These are phyloP conservation scores for Acanthamoeba rhysodes DNA, from an alignment of 208 protist genomes.

Conservation along the genomic window DNA sequence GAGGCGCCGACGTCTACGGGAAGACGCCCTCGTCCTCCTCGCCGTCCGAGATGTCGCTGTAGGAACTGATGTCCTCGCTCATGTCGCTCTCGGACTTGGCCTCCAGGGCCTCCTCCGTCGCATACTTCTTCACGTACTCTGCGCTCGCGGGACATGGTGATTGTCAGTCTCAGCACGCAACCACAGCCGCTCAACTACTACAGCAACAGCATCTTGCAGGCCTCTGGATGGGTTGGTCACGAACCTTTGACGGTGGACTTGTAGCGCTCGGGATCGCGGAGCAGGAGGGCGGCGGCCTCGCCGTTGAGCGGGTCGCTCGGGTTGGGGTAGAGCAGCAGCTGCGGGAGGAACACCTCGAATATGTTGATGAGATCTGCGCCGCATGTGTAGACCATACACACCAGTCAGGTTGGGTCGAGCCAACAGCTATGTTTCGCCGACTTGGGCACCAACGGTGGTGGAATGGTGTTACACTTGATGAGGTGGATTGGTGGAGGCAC, in stretches of 20 bases:
- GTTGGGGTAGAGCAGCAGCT: slow-evolving; percentile 99
- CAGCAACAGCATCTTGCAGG: no score
- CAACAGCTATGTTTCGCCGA: no score
- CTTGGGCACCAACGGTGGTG: no score
- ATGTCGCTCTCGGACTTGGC: no score
- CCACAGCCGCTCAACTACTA: no score
- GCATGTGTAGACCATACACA: not conserved
- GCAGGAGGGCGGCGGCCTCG: slow-evolving; percentile 95
- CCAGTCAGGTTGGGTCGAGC: no score
- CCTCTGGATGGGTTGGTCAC: no score
- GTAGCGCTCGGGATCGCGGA: slow-evolving; percentile 92
- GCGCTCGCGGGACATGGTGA: not conserved
- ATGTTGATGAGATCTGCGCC: slow-evolving; percentile 93
- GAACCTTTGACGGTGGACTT: slow-evolving; percentile 88
- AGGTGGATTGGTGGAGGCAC: slow-evolving; percentile 42
- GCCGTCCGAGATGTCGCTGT: no score
- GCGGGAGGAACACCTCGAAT: slow-evolving; percentile 98
- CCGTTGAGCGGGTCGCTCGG: slow-evolving; percentile 98
- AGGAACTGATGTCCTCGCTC: no score
- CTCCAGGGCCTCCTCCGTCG: slow-evolving; percentile 50
- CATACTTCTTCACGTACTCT: slow-evolving; percentile 84
- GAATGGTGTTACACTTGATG: no score
- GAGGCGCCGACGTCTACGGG: not conserved
- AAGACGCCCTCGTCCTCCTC: no score
- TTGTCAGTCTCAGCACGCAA: no score